Evolutionary conservation across 2,329 filamentous ascomycete species (phyloP), one percentile per base, ranked within the genome.

Genomic region (Talaromyces atroroseus): DNA sequence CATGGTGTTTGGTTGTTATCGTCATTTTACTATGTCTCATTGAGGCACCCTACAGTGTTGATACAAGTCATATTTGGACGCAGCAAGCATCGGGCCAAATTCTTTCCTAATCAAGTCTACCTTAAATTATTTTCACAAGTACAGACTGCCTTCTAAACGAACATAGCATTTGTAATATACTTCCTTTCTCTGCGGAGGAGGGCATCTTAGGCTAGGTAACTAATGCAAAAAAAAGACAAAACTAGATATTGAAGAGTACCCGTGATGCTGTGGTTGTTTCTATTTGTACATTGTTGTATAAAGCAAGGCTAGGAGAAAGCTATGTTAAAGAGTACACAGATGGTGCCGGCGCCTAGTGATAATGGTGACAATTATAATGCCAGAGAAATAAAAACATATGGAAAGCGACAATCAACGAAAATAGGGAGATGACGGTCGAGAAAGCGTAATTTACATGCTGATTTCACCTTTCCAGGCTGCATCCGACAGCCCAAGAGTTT

Each of bases 401-500:
- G n/a, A 42, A 44, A 40, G 36, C 14, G 16, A 40, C 36, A 40
- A 18, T 16, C 36, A n/a, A 44, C 18, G 10, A 44, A 44, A 12
- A 44, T 2, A n/a, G n/a, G 40, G 20, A 21, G 40, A 12, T 7
- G 11, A 21, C 4, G 7, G 38, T 42, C 8, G 38, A 10, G 18
- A 11, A 44, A 11, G 18, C 40, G 40, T 54, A 50, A 49, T 46
- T 74, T 83, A 90, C 70, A 92, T 69, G 59, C 80, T 84, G 71
- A 97, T 96, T 78, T 97, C 90, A 49, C 85, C 87, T 79, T 90
- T 89, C 87, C 90, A 97, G 52, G 89, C 91, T 40, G 89, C 90
- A 50, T 92, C 89, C 14, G 87, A 90, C 73, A 99, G 74, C 14
- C 95, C 94, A 60, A 99, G 77, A 59, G 83, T 92, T 73, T 88